A percentile compares a stretch with the other conserved stretches of the same genome.
Conservation (phyloP, 805 yeast genomes). For the Yarrowia osloensis region DNA sequence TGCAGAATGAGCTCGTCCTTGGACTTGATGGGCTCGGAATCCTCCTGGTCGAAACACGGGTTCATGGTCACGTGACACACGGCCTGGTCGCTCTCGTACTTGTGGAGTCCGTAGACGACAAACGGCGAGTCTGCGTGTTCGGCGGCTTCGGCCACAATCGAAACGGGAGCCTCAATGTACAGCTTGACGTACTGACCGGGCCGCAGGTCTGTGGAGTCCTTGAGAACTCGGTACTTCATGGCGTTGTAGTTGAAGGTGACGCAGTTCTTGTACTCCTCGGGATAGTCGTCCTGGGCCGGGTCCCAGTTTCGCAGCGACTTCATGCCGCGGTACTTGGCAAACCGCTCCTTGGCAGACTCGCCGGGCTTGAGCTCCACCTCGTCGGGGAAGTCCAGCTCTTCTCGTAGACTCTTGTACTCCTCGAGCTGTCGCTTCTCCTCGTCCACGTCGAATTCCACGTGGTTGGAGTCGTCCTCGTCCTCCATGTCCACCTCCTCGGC, state of each 20-base stretch:
- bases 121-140: slow-evolving; percentile 58
- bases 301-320: slow-evolving; percentile 88
- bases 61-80: slow-evolving; percentile 82
- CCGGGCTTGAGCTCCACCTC: slow-evolving; percentile 82
- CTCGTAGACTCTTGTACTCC: slow-evolving; percentile 65
- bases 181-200: slow-evolving; percentile 70
- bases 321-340: slow-evolving; percentile 81
- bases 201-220: slow-evolving; percentile 56
- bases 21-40: slow-evolving; percentile 72
- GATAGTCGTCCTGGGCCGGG: slow-evolving; percentile 78
- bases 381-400: slow-evolving; percentile 92
- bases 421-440: slow-evolving; percentile 80
- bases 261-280: slow-evolving; percentile 75
- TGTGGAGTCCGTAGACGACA: slow-evolving; percentile 69
- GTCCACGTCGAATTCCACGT: slow-evolving; percentile 73
- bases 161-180: slow-evolving; percentile 48
- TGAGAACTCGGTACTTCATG: slow-evolving; percentile 65
- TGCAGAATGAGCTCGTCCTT: slow-evolving; percentile 80
- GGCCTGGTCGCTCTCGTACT: slow-evolving; percentile 84
- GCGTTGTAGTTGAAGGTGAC: slow-evolving; percentile 76
- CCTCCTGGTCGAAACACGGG: slow-evolving; percentile 69
- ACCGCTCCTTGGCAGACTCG: slow-evolving; percentile 72
- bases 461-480: slow-evolving; percentile 50
- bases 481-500: slow-evolving; percentile 43
- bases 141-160: slow-evolving; percentile 53